phyloP scores from a whole-genome alignment of 2,329 filamentous ascomycete species.

The Cyphellophora europaea region DNA sequence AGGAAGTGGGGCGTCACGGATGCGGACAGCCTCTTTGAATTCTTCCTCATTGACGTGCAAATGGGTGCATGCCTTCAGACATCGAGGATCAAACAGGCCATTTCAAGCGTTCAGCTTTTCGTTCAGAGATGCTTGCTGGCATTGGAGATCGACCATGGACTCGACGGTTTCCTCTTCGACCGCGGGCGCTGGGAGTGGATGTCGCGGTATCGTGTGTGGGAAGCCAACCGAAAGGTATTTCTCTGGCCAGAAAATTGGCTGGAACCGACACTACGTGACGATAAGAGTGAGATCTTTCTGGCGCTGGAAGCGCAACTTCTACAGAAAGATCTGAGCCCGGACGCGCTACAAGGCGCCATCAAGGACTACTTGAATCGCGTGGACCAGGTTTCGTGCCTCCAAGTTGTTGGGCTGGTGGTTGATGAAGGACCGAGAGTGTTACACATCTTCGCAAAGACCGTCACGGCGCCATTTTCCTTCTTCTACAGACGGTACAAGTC shows the following conservation, averaged over 20 bases:
- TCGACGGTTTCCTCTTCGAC: background rate
- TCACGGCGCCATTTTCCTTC: background rate
- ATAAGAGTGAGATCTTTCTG: slow-evolving; percentile 21
- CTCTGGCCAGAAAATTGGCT: slow-evolving; percentile 27
- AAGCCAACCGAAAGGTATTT: slow-evolving; percentile 24
- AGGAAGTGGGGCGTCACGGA: slow-evolving; percentile 6
- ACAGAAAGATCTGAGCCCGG: slow-evolving; percentile 15
- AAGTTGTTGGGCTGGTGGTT: background rate
- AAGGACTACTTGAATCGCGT: slow-evolving; percentile 14
- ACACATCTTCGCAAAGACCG: background rate
- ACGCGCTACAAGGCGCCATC: slow-evolving; percentile 7
- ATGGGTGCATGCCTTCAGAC: slow-evolving; percentile 22
- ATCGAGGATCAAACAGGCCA: slow-evolving; percentile 16
- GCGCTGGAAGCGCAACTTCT: slow-evolving; percentile 18
- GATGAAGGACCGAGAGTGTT: background rate
- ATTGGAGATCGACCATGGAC: slow-evolving; percentile 17
- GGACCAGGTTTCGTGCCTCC: background rate
- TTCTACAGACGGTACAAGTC: background rate
- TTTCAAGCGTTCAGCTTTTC: slow-evolving; percentile 21
- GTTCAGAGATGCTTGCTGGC: slow-evolving; percentile 24
- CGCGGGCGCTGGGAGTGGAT: slow-evolving; percentile 21
- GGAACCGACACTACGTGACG: slow-evolving; percentile 22
- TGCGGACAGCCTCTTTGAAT: slow-evolving; percentile 22
- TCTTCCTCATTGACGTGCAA: slow-evolving; percentile 24
- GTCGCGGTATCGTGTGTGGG: slow-evolving; percentile 20